phyloP scores from a whole-genome alignment of 2,329 filamentous ascomycete genomes.

The Aureobasidium namibiae region DNA sequence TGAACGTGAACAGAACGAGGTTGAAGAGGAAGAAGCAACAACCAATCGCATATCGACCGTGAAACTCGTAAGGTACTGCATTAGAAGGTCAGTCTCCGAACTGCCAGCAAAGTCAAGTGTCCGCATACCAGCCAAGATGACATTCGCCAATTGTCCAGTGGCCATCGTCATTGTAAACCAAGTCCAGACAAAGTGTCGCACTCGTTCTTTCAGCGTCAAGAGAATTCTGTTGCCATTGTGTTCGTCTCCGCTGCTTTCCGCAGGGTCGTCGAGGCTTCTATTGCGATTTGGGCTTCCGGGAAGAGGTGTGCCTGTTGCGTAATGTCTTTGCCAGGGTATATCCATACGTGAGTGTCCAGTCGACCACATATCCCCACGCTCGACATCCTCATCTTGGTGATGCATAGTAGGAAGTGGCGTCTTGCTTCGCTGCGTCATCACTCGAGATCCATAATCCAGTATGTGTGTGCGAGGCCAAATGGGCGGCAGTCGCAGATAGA shows the following conservation, averaged over 20 bases:
- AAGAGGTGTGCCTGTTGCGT: neutral
- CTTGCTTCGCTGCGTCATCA: constrained; percentile 1
- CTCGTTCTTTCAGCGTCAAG: constrained; percentile 45
- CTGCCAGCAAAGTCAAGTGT: neutral
- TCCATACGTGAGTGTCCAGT: neutral
- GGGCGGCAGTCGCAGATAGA: neutral
- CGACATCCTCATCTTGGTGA: constrained; percentile 3
- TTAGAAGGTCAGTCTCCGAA: neutral
- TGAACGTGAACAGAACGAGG: constrained; percentile 59
- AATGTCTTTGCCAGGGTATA: constrained; percentile 1
- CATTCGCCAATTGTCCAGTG: constrained; percentile 53
- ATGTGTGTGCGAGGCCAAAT: neutral
- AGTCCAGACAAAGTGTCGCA: constrained; percentile 63
- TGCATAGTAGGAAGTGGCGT: neutral
- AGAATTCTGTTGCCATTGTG: neutral
- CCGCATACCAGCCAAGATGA: constrained; percentile 36
- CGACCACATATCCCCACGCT: neutral
- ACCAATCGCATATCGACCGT: constrained; percentile 39
- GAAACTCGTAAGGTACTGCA: constrained; percentile 34
- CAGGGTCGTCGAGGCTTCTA: neutral
- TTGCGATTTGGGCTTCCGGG: neutral
- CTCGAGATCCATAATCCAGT: neutral
- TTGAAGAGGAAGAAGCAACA: constrained; percentile 42
- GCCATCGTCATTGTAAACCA: constrained; percentile 68
- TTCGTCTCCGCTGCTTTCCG: neutral